Base-by-base conservation (phyloP, 495 filamentous ascomycete genomes). In the Aspergillus saccharolyticus region DNA sequence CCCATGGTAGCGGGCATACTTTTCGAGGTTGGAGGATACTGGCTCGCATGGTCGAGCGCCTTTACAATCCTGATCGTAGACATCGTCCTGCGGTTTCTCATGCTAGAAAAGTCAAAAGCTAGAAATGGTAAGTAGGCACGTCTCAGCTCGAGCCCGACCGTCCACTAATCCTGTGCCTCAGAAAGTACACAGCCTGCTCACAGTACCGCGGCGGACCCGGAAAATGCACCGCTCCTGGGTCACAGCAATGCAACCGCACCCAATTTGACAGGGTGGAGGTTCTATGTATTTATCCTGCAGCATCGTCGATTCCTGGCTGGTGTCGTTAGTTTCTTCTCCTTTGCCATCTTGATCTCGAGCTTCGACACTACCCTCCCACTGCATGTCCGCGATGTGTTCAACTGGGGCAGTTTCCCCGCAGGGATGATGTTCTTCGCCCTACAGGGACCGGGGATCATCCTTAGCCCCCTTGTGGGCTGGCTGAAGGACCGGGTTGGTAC, bases 331-430 rank as follows among this genome's bases (percentile, higher is more conserved):
- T 56, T 59, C 33, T 64, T 65, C 19, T 42, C 62, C 0, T 66
- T 59, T 42, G 60, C 63, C 10, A 10, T 66, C 16, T 43, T 72
- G 7, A 56, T 70, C 19, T 58, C 64, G 39, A 62, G 60, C 28
- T 69, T 74, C 43, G 60, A 71, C 15, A 64, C 68, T 0, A 75
- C 73, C 0, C 47, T 74, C 1, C 55, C 71, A 0, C 48, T 71
- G 2, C 71, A 74, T 58, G 62, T 73, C 9, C 60, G 62, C 16
- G 33, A 58, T 2, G 55, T 58, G 16, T 75, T 75, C 52, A 58
- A 55, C 9, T 75, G 73, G 71, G 67, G 67, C 1, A 63, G 58
- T 1, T 47, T 68, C 21, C 56, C 52, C 4, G 60, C 64, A 1
- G 68, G 73, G 2, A 47, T 73, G 30, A 49, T 74, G 52, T 70